A percentile compares a stretch with the other conserved stretches of the same genome.
Evolutionary conservation across 306 rosid species (phyloP).

Genomic region (Rosa multiflora): DNA sequence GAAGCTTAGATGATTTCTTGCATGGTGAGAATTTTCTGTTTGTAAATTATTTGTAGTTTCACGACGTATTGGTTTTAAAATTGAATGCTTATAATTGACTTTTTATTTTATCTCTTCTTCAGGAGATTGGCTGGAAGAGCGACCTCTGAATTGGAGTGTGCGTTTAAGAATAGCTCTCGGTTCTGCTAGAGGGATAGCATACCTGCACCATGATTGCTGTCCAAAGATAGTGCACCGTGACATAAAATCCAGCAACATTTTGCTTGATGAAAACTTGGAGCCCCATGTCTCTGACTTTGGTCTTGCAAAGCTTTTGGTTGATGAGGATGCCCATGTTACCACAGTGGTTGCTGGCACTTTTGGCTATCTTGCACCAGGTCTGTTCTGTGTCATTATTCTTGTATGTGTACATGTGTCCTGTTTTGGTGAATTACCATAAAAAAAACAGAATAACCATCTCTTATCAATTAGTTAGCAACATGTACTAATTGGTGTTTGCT

Average conservation of each 20-base stretch:
- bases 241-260: constrained; percentile 94
- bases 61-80: too few relatives aligned
- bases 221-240: constrained; percentile 89
- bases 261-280: constrained; percentile 84
- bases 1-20: constrained; percentile 87
- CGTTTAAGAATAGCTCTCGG: constrained; percentile 90
- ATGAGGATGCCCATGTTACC: constrained; percentile 91
- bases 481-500: background rate
- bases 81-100: background rate
- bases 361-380: constrained; percentile 97
- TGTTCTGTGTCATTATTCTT: constrained; percentile 8
- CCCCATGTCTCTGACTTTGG: constrained; percentile 91
- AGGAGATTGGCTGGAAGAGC: constrained; percentile 44
- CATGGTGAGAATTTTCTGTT: constrained; percentile 53
- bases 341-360: constrained; percentile 99
- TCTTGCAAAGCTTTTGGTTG: constrained; percentile 90
- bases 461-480: background rate
- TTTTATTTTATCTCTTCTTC: constrained; percentile 12
- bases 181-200: constrained; percentile 89
- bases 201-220: constrained; percentile 89
- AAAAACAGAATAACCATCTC: constrained; percentile 1
- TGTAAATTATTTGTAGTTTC: background rate
- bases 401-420: background rate
- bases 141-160: constrained; percentile 61
- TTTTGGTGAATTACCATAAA: background rate